A percentile compares a stretch with the other conserved stretches of the same genome.
Conservation (phyloP, 1,284 basidiomycete genomes). For the Pyrrhoderma noxium region DNA sequence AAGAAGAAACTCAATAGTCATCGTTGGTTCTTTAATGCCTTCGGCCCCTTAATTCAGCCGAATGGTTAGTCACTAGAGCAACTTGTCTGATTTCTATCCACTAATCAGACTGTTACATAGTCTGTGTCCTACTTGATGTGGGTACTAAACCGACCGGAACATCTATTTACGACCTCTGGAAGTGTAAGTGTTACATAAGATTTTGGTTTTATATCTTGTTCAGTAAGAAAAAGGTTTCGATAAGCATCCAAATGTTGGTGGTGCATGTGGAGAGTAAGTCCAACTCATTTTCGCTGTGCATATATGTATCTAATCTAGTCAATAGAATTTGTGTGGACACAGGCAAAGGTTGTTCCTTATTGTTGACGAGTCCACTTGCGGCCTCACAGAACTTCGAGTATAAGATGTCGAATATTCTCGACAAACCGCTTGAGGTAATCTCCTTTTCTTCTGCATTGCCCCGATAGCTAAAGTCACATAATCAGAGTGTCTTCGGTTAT, state of each 20-base stretch:
- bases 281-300: constrained; percentile 1
- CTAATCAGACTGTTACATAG: constrained; percentile 29
- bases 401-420: constrained; percentile 90
- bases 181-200: constrained; percentile 45
- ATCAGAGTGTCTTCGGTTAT: constrained; percentile 80
- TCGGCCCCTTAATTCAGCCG: constrained; percentile 81
- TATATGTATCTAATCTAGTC: background rate
- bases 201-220: background rate
- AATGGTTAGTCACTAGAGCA: constrained; percentile 43
- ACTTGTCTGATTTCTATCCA: background rate
- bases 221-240: constrained; percentile 61
- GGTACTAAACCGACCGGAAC: constrained; percentile 92
- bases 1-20: constrained; percentile 93
- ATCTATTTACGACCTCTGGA: constrained; percentile 94
- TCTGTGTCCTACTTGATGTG: constrained; percentile 84
- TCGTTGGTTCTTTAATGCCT: constrained; percentile 97
- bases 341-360: constrained; percentile 69
- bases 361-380: constrained; percentile 82
- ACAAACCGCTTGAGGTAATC: constrained; percentile 80
- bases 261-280: constrained; percentile 87
- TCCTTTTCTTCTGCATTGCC: background rate
- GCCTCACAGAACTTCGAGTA: constrained; percentile 92
- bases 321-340: constrained; percentile 77
- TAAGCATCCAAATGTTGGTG: constrained; percentile 83
- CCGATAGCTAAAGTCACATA: constrained; percentile 6